These are phyloP conservation scores for Lojkania enalia DNA, from an alignment of 2,329 filamentous ascomycete species.

Conservation along the genomic window DNA sequence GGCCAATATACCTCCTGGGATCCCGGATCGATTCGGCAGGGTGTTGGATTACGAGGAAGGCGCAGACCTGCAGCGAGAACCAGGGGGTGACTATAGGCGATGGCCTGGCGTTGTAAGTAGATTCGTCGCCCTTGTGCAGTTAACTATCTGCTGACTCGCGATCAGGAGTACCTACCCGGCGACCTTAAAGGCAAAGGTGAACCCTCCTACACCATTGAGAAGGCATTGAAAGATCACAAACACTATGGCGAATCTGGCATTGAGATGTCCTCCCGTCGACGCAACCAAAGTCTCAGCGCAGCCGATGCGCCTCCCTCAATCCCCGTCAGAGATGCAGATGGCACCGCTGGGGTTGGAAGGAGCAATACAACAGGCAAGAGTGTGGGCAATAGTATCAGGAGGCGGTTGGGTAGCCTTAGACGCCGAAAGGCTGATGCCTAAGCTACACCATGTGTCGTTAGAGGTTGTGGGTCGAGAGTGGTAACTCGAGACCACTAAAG, in stretches of 20 bases:
- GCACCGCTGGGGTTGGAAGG: constrained; percentile 33
- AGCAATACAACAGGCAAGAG: constrained; percentile 44
- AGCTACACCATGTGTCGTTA: background rate
- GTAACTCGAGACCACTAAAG: too few relatives aligned
- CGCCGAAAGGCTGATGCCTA: constrained; percentile 31
- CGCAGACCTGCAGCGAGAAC: constrained; percentile 81
- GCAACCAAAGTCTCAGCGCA: constrained; percentile 43
- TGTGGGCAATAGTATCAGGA: constrained; percentile 48
- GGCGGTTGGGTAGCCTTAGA: constrained; percentile 52
- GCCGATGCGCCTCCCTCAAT: constrained; percentile 25
- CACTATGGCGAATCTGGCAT: constrained; percentile 46
- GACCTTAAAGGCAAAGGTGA: constrained; percentile 85
- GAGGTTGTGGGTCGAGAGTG: too few relatives aligned
- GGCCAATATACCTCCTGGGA: constrained; percentile 74
- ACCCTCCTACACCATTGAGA: constrained; percentile 72
- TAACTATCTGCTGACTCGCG: constrained; percentile 11
- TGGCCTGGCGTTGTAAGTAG: constrained; percentile 72
- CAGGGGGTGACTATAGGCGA: constrained; percentile 77
- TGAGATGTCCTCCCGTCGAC: constrained; percentile 49
- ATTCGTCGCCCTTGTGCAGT: background rate
- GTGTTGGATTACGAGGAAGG: constrained; percentile 81
- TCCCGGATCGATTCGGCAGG: constrained; percentile 67
- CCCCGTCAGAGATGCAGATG: constrained; percentile 33
- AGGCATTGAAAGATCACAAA: constrained; percentile 65
- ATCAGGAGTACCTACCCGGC: constrained; percentile 66